Evolutionary conservation across 805 yeast species (phyloP).

Genomic region (Candida qinlingensis): DNA sequence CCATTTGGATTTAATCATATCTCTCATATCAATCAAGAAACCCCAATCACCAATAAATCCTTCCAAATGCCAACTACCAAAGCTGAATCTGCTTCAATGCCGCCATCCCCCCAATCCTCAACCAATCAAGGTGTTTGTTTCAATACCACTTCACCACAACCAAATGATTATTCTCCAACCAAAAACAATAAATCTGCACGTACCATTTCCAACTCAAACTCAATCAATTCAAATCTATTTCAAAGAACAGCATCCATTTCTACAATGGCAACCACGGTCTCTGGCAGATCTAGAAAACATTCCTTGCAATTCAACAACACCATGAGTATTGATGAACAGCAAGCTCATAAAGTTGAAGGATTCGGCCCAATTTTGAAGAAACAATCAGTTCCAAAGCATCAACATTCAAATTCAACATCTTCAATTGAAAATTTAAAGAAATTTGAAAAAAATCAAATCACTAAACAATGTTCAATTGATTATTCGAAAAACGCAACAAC

Average conservation of each 20-base stretch:
- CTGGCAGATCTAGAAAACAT: constrained; percentile 9
- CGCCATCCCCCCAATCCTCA: background rate
- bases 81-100: background rate
- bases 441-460: constrained; percentile 20
- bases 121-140: constrained; percentile 12
- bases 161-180: background rate
- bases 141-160: constrained; percentile 18
- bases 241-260: constrained; percentile 22
- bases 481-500: constrained; percentile 4
- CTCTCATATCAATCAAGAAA: constrained; percentile 31
- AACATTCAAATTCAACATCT: constrained; percentile 13
- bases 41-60: constrained; percentile 14
- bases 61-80: constrained; percentile 11
- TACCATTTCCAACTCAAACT: constrained; percentile 17
- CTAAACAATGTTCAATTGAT: constrained; percentile 16
- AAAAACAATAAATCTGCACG: constrained; percentile 6
- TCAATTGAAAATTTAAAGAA: constrained; percentile 20
- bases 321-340: background rate
- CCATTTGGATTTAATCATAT: constrained; percentile 37
- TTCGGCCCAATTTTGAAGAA: background rate
- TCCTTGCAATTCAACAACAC: constrained; percentile 8
- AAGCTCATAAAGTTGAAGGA: background rate
- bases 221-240: constrained; percentile 10
- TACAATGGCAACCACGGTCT: constrained; percentile 19
- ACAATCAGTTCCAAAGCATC: background rate